Evolutionary conservation across 202 grass and related monocot species (phyloP), one percentile per base, ranked within the genome.

Genomic region (Panicum hallii): DNA sequence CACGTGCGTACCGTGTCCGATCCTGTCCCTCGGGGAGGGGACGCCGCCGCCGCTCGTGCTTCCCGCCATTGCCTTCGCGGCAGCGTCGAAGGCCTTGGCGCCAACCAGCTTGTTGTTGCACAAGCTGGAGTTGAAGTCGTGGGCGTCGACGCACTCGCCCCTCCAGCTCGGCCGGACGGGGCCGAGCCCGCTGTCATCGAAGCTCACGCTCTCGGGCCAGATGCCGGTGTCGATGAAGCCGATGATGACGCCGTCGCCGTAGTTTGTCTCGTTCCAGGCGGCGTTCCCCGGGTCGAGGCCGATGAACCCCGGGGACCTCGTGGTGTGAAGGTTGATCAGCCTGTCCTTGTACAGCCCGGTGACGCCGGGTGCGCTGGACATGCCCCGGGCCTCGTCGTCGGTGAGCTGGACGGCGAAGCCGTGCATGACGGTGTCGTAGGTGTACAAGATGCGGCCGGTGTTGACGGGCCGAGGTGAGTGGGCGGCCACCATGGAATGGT

Each of bases 31-130:
- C 26, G 92, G 84, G 0, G 83, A 89, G 16, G 15, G 16, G 65
- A 58, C 36, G n/a, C 11, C 5, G 14, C 0, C 4, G 22, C 19
- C 0, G 46, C 13, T 17, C 26, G 2, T 8, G 6, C 13, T 32
- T 6, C 7, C 46, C 0, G 15, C 73, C 48, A 11, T 20, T 9
- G 62, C 19, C 2, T 53, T 9, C 4, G 49, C 49, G 11, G 47
- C 60, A 9, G 67, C 12, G 9, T 0, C 20, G 74, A 89, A 89
- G 14, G 68, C 81, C 47, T 87, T 76, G 60, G 87, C 87, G 38
- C 90, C 90, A 1, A 89, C 65, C 5, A 92, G 63, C 69, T 89
- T 89, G 75, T 87, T 87, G 74, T 92, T 89, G 79, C 90, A 92
- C 41, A 71, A 10, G 70, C 67, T 78, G 0, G 83, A 65, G 53